Conservation (phyloP, 192 early-diverging fungal genomes). For the Coemansia sp. region DNA sequence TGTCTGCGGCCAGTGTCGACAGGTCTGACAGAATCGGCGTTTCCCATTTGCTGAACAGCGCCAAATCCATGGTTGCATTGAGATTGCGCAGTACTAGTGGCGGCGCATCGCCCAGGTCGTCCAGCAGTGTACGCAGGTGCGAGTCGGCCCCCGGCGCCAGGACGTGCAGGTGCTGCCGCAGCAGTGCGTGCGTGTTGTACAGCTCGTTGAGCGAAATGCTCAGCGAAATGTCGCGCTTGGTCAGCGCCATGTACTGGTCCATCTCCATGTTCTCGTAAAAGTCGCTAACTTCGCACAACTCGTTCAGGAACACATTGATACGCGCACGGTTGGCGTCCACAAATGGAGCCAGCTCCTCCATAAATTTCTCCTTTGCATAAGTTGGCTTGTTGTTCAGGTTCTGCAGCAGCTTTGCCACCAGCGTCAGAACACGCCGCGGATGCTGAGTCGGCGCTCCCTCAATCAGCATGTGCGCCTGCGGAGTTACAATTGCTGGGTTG, state of each 20-base stretch:
- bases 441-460: constrained; percentile 76
- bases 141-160: constrained; percentile 79
- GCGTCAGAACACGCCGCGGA: constrained; percentile 84
- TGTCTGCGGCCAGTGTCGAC: constrained; percentile 79
- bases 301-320: constrained; percentile 86
- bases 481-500: constrained; percentile 97
- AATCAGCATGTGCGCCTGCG: constrained; percentile 91
- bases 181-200: constrained; percentile 84
- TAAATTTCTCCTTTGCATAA: constrained; percentile 88
- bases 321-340: constrained; percentile 83
- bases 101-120: constrained; percentile 73
- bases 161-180: constrained; percentile 79
- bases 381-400: constrained; percentile 93
- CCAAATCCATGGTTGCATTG: constrained; percentile 50
- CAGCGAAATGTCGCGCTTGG: constrained; percentile 86
- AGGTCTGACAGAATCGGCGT: constrained; percentile 62
- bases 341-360: constrained; percentile 87
- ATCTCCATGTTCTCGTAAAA: constrained; percentile 97
- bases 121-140: constrained; percentile 75
- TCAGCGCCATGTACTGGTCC: constrained; percentile 96
- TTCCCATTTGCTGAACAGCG: constrained; percentile 51
- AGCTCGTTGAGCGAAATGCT: constrained; percentile 94
- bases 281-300: constrained; percentile 91
- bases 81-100: constrained; percentile 43
- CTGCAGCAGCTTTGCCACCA: constrained; percentile 93